phyloP scores from a whole-genome alignment of 1,139 yeast species.

The Citeromyces hawaiiensis region DNA sequence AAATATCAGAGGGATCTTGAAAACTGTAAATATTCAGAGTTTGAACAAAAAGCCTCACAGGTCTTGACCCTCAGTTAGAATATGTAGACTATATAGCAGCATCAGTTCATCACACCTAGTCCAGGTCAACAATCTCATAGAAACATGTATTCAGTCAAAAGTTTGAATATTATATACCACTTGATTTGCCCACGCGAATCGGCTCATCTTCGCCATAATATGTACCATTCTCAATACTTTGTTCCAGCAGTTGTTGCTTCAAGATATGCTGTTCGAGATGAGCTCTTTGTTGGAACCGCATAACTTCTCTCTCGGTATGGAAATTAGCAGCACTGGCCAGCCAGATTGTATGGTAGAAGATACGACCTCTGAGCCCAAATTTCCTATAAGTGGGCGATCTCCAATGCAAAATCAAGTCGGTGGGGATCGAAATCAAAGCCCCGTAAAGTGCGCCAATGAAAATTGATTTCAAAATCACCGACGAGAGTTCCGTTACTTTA shows the following conservation, averaged over 20 bases:
- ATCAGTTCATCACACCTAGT: no score
- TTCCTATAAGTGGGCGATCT: slow-evolving; percentile 19
- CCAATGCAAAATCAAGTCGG: slow-evolving; percentile 18
- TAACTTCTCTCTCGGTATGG: slow-evolving; percentile 17
- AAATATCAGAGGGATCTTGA: no score
- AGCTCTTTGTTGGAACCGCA: slow-evolving; percentile 15
- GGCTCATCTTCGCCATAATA: slow-evolving; percentile 13
- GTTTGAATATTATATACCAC: not conserved
- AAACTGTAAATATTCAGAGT: no score
- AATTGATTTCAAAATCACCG: slow-evolving; percentile 14
- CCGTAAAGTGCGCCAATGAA: slow-evolving; percentile 19
- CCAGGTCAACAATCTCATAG: no score
- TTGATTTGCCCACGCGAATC: not conserved
- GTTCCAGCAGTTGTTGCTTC: slow-evolving; percentile 15
- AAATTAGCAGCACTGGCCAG: slow-evolving; percentile 19
- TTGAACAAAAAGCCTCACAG: no score
- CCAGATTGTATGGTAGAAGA: slow-evolving; percentile 20
- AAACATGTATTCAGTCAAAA: no score
- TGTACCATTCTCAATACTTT: slow-evolving; percentile 16
- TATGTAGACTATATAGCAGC: no score
- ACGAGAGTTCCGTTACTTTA: slow-evolving; percentile 5
- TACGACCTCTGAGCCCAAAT: slow-evolving; percentile 17
- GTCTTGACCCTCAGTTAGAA: no score
- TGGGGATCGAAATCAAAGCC: slow-evolving; percentile 18
- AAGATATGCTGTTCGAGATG: slow-evolving; percentile 15